phyloP scores from a whole-genome alignment of 306 rosid genomes.

The Prunus mongolica region DNA sequence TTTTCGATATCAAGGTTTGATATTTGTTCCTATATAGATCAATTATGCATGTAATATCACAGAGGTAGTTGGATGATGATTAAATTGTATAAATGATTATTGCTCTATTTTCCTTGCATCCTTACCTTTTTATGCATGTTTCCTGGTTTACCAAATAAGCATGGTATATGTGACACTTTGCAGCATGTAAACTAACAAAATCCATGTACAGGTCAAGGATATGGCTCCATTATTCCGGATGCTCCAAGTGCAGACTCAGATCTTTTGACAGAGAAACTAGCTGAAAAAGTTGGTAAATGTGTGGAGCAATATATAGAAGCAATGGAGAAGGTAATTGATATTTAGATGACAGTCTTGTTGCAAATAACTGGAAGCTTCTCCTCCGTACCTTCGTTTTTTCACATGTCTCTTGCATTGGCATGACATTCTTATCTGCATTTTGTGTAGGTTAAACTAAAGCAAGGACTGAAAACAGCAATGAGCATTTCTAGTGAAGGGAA shows the following conservation, averaged over 20 bases:
- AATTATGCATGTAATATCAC: neutral
- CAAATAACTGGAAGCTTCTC: neutral
- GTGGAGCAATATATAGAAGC: slow-evolving; percentile 78
- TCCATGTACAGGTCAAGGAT: slow-evolving; percentile 67
- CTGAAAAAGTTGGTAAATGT: slow-evolving; percentile 57
- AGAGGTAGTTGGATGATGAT: neutral
- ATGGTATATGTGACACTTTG: neutral
- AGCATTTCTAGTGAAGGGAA: slow-evolving; percentile 86
- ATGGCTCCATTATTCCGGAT: slow-evolving; percentile 69
- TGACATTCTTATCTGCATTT: neutral
- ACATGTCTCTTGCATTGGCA: slow-evolving; percentile 2
- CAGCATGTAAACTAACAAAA: neutral
- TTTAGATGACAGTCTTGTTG: neutral
- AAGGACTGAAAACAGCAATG: slow-evolving; percentile 88
- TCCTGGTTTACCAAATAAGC: slow-evolving; percentile 1
- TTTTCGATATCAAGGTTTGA: neutral
- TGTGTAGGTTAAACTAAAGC: slow-evolving; percentile 82
- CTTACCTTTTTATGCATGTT: neutral
- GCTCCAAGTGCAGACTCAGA: slow-evolving; percentile 50
- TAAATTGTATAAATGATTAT: neutral
- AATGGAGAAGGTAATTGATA: slow-evolving; percentile 79
- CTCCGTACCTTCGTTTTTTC: neutral
- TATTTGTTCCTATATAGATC: neutral
- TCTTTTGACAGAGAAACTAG: slow-evolving; percentile 49
- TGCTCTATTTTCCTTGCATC: neutral